Conservation (phyloP, 306 rosid species). For the Fragaria nilgerrensis region DNA sequence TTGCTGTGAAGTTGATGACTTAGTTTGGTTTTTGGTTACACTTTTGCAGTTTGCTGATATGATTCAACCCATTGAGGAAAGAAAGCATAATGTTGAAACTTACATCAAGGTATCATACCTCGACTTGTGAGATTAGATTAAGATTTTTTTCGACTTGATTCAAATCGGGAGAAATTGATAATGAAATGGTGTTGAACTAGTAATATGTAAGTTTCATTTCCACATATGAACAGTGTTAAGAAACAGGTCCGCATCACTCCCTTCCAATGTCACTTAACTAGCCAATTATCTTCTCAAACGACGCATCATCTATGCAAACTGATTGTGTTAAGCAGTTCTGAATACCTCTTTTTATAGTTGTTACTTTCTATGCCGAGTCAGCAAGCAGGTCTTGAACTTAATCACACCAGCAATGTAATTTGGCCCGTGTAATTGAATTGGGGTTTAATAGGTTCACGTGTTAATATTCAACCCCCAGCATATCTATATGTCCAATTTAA, state of each 20-base stretch:
- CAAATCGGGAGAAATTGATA: not conserved
- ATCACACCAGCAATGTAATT: not conserved
- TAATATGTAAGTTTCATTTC: not conserved
- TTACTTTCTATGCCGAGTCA: not conserved
- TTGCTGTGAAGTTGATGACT: not conserved
- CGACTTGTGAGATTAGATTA: not conserved
- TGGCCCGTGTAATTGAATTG: not conserved
- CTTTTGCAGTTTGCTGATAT: conserved; percentile 68
- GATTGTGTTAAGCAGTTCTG: not conserved
- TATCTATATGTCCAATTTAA: not conserved
- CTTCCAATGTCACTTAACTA: not conserved
- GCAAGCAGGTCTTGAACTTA: not conserved
- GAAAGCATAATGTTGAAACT: conserved; percentile 56
- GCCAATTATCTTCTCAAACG: not conserved
- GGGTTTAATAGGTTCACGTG: not conserved
- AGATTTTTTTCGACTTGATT: not conserved
- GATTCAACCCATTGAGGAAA: conserved; percentile 73
- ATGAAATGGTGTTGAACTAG: not conserved
- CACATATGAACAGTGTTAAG: not conserved
- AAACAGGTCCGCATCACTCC: not conserved
- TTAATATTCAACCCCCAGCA: too few species aligned
- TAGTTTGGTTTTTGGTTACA: conserved; percentile 4
- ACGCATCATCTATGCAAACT: not conserved
- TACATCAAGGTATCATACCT: conserved; percentile 67
- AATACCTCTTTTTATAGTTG: not conserved